Evolutionary conservation across 2,329 filamentous ascomycete genomes (phyloP).

Genomic region (Scedosporium boydii): DNA sequence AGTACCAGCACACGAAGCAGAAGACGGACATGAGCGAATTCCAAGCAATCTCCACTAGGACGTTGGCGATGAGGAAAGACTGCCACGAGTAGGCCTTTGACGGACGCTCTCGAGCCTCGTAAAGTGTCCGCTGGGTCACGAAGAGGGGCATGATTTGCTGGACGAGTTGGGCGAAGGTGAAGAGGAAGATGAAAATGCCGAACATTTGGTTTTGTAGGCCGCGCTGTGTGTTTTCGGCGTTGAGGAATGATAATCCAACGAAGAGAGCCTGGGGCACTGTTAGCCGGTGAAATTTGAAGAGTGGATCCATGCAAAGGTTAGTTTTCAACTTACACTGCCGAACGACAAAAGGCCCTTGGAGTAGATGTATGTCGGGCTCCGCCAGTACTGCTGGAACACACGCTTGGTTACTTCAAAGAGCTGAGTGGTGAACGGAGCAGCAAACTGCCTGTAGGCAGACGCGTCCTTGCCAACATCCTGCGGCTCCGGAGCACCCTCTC

Average conservation of each 20-base stretch:
- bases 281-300: background rate
- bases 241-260: slow-evolving; percentile 60
- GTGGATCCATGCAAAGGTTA: background rate
- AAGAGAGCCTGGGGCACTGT: slow-evolving; percentile 36
- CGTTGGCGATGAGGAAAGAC: slow-evolving; percentile 54
- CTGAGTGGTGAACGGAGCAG: slow-evolving; percentile 20
- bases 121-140: slow-evolving; percentile 57
- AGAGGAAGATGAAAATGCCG: slow-evolving; percentile 60
- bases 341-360: slow-evolving; percentile 32
- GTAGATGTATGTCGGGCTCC: slow-evolving; percentile 51
- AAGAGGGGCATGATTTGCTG: slow-evolving; percentile 65
- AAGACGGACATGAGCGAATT: slow-evolving; percentile 52
- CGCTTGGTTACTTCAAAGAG: slow-evolving; percentile 24
- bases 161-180: slow-evolving; percentile 57
- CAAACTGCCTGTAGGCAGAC: slow-evolving; percentile 22
- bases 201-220: slow-evolving; percentile 66
- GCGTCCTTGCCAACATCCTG: background rate
- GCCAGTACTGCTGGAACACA: slow-evolving; percentile 24
- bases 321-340: background rate
- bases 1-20: slow-evolving; percentile 59
- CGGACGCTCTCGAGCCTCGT: slow-evolving; percentile 59
- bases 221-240: slow-evolving; percentile 48
- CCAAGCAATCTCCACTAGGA: slow-evolving; percentile 56
- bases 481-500: background rate
- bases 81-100: slow-evolving; percentile 61